Base-by-base conservation (phyloP, 768 basidiomycete species). In the Rhodocollybia butyracea region DNA sequence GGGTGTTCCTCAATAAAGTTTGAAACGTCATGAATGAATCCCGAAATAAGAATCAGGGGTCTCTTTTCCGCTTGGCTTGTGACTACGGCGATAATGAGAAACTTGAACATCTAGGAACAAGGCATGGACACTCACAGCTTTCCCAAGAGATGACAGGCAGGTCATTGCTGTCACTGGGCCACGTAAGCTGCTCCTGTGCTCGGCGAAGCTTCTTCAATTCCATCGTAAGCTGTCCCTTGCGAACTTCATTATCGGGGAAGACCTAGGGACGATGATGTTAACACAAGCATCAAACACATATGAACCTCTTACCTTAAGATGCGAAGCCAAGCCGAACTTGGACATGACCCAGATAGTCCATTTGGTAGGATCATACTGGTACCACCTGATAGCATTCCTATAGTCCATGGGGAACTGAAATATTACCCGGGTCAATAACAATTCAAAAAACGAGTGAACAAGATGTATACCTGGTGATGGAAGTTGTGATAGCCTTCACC, bases 401-500 rank as follows among this genome's bases (percentile, higher is more conserved):
- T 94, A 98, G 70, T 98, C 94, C 90, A 93, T 93, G 6, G 94
- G 94, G 83, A 96, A 96, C 66, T 86, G 78, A 59, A 27, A 56
- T 12, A 30, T 22, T 19, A 27, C 36, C 29, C 22, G 31, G 38
- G 39, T 43, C 45, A 52, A 6, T 11, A 34, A 46, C 53, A 13
- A 41, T 8, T 43, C 5, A 36, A 30, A 30, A 39, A 22, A 27
- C 2, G 15, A 29, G 22, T 45, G n/a, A n/a, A 27, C 31, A 5
- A 22, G 11, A 5, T 32, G 6, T 34, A 47, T 45, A 51, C 55
- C 56, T 83, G 84, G 66, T 98, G 94, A 75, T 98, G 94, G 83
- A 96, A 96, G 73, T 98, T 98, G 79, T 98, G 94, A 76, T 98
- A 98, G 15, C 94, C 94, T 71, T 98, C 94, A 52, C 94, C 94